Base-by-base conservation (phyloP, 306 rosid species). In the Trifolium dubium region DNA sequence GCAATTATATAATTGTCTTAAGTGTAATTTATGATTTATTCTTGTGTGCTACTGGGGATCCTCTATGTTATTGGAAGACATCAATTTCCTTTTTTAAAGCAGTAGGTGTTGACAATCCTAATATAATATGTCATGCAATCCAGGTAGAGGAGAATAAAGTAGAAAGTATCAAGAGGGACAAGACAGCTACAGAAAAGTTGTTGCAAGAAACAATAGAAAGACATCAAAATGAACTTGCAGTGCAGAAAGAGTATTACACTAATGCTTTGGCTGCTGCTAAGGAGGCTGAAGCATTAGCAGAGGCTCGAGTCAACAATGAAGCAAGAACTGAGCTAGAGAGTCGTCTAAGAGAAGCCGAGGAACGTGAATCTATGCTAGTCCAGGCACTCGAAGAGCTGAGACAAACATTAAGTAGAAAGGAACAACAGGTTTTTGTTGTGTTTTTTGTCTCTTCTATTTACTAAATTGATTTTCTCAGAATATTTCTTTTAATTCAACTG, bases 111-210 rank as follows among this genome's bases (percentile, higher is more conserved):
- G 71, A 73, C 59, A 37, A 59, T 79, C 64, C 49, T 35, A 30
- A 28, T 56, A 73, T 59, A 23, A 23, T 23, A 72, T 83, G 77
- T 49, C 70, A 51, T 82, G 63, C 62, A 72, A 70, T 66, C 59
- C 88, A 95, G 99, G 89, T 95, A 50, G 99, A 95, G 85, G 99
- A 95, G 89, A 95, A 85, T 81, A 95, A 90, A 84, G 99, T 92
- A 40, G 99, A 95, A 74, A 95, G 99, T 67, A 88, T 95, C 83
- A 95, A 85, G 86, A 86, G 78, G 86, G 99, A 95, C 89, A 95
- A 95, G 86, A 72, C 86, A 44, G 97, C 99, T 64, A 95, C 99
- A 29, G 99, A 95, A 86, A 88, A 82, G 75, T 82, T 92, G 75
- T 85, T 95, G 82, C 99, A 92, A 88, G 99, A 95, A 85, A 85